phyloP scores from a whole-genome alignment of 2,329 filamentous ascomycete genomes.

The Cladophialophora carrionii region DNA sequence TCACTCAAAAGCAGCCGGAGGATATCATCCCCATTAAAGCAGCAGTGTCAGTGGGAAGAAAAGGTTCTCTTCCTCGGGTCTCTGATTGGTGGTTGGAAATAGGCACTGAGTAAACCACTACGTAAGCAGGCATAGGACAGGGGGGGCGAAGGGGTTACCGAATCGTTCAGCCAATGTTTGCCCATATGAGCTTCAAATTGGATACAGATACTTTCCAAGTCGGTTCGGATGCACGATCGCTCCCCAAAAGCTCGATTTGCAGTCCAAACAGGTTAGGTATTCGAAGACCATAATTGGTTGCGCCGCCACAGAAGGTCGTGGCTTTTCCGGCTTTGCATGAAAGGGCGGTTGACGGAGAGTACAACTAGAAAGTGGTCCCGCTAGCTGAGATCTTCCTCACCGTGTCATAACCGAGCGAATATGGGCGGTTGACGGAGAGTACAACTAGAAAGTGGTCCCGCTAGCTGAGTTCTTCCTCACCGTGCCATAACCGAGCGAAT shows the following conservation, averaged over 20 bases:
- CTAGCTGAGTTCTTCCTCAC: slow-evolving; percentile 2
- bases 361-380: slow-evolving; percentile 9
- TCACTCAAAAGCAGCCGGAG: background rate
- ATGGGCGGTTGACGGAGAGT: slow-evolving; percentile 7
- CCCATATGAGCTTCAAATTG: background rate
- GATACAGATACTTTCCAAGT: slow-evolving; percentile 9
- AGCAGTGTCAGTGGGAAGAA: slow-evolving; percentile 4
- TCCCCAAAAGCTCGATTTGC: slow-evolving; percentile 15
- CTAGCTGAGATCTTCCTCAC: slow-evolving; percentile 2
- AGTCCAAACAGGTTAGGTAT: slow-evolving; percentile 4
- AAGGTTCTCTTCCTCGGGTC: background rate
- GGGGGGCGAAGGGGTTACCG: background rate
- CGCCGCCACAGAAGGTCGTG: background rate
- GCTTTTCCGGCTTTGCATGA: slow-evolving; percentile 9
- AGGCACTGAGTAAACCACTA: slow-evolving; percentile 17
- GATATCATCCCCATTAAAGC: background rate
- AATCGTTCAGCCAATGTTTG: slow-evolving; percentile 1
- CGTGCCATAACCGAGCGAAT: slow-evolving; percentile 4
- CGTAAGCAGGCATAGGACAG: slow-evolving; percentile 13
- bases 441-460: slow-evolving; percentile 9
- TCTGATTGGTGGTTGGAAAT: slow-evolving; percentile 18
- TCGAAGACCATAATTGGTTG: slow-evolving; percentile 4
- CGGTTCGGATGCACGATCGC: slow-evolving; percentile 6
- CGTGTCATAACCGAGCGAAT: slow-evolving; percentile 5
- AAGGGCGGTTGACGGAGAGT: slow-evolving; percentile 4